Evolutionary conservation across 2,329 filamentous ascomycete species (phyloP).

Genomic region (Calonectria fujianensis): DNA sequence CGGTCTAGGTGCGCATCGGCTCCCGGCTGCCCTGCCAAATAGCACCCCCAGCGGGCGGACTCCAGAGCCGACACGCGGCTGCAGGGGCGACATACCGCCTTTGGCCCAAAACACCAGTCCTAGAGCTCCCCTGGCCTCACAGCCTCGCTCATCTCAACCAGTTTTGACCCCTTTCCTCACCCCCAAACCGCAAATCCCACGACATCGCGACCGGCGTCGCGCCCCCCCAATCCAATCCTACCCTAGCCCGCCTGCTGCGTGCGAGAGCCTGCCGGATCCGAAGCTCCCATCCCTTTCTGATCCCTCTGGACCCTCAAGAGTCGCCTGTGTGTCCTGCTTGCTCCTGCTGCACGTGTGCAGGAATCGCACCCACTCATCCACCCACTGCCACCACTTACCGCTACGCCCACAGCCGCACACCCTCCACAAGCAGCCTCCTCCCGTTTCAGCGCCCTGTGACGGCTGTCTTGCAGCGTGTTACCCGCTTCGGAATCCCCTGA

Average conservation of each 20-base stretch:
- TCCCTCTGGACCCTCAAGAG: neutral
- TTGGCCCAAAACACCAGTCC: constrained; percentile 38
- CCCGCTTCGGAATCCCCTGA: constrained; percentile 28
- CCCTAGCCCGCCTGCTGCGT: constrained; percentile 26
- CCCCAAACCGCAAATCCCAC: constrained; percentile 19
- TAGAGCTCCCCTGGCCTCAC: constrained; percentile 23
- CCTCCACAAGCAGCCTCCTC: constrained; percentile 3
- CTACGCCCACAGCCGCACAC: constrained; percentile 22
- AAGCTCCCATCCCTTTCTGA: neutral
- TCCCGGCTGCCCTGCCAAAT: constrained; percentile 21
- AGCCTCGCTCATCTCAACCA: constrained; percentile 39
- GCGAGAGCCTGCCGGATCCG: constrained; percentile 7
- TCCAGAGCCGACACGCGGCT: constrained; percentile 34
- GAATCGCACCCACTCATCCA: constrained; percentile 20
- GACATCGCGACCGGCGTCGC: constrained; percentile 21
- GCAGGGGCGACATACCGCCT: constrained; percentile 42
- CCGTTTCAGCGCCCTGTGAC: constrained; percentile 23
- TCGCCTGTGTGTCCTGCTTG: constrained; percentile 4
- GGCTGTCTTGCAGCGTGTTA: constrained; percentile 26
- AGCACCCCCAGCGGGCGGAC: constrained; percentile 9
- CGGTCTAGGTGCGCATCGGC: constrained; percentile 15
- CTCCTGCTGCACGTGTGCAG: constrained; percentile 24
- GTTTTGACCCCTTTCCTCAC: constrained; percentile 36
- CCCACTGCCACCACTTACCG: constrained; percentile 22
- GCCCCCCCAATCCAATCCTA: constrained; percentile 4